Conservation (phyloP, 2,329 filamentous ascomycete species). For the Fusarium cyanostomum region DNA sequence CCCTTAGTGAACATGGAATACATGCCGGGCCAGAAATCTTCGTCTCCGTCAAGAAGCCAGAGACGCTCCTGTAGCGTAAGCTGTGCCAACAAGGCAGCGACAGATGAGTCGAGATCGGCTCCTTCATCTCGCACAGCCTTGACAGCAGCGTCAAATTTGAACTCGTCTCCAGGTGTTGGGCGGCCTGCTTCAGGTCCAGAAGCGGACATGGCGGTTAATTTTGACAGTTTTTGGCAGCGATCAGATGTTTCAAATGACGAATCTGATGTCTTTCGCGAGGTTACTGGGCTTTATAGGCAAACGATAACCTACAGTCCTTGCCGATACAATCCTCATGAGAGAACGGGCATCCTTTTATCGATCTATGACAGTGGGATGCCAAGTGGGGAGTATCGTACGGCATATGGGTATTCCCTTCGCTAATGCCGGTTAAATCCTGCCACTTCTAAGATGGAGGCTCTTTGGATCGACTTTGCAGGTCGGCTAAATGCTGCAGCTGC, state of each 20-base stretch:
- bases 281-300: no score
- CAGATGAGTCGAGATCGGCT: neutral
- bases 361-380: no score
- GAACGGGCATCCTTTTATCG: no score
- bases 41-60: conserved; percentile 14
- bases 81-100: neutral
- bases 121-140: neutral
- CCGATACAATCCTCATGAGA: no score
- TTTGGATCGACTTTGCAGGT: neutral
- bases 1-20: neutral
- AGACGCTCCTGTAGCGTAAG: conserved; percentile 2
- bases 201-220: neutral
- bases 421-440: neutral
- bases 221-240: no score
- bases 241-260: neutral
- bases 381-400: neutral
- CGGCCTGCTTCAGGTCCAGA: neutral
- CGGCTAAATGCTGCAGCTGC: neutral
- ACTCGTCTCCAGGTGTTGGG: neutral
- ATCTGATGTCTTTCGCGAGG: neutral
- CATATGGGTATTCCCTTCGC: neutral
- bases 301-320: neutral
- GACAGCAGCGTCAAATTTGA: neutral
- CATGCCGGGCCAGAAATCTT: conserved; percentile 10
- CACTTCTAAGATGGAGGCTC: neutral